Evolutionary conservation across 352 stramenopile genomes (phyloP), one percentile per base, ranked within the genome.

Genomic region (Pythium chondricola): DNA sequence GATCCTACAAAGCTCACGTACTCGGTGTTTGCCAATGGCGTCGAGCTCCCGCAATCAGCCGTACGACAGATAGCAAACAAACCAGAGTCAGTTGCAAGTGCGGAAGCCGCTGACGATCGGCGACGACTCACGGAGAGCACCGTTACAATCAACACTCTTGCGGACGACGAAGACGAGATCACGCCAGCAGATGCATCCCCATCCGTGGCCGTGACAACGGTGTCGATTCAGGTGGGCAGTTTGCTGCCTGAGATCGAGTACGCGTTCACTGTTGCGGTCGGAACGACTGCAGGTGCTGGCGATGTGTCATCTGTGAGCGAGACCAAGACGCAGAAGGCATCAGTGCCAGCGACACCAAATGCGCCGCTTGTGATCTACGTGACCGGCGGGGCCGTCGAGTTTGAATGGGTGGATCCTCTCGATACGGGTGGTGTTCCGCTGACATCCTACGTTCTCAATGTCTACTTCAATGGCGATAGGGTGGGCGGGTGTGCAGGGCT

Each of bases 391-490:
- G 58, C 74, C 0, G 54, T 83, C 37, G 43, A 37, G 6, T 20
- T 86, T 1, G 29, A 14, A 2, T 86, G 74, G 74, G 37, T 21
- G 0, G 65, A 80, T 25, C 71, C 74, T 0, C 56, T 86, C 1
- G 74, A 86, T 26, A 77, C 62, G 0, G 74, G 74, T 8, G 74
- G 74, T 8, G 31, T 67, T 9, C 61, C 71, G 1, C 46, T 86
- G n/a, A 69, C 52, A 11, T 72, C 60, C 0, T 83, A 79, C 32
- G 22, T 25, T 7, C 47, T 86, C 2, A 44, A 45, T 14, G 63
- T 81, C 17, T 58, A 25, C 6, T 43, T 45, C 5, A 36, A 43
- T 2, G 48, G 26, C 2, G n/a, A 10, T 0, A 48, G 74, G 33
- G 53, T 75, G 2, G 57, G 47, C 10, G 54, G 13, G 2, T 86